These are phyloP conservation scores for Tricholoma furcatifolium DNA, from an alignment of 768 basidiomycete species.

Conservation along the genomic window DNA sequence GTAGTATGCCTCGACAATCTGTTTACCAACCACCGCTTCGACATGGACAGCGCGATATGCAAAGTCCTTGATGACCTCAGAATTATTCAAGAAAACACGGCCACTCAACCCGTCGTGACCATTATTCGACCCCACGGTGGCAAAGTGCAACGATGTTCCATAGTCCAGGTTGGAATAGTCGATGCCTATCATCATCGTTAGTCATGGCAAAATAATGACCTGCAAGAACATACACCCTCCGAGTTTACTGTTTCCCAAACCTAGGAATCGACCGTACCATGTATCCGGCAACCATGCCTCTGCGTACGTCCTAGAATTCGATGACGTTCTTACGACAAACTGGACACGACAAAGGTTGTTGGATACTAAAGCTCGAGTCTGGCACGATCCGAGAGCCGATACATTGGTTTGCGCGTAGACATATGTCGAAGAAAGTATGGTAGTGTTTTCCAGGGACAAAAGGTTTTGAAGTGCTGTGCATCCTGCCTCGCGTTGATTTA, in stretches of 20 bases:
- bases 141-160: conserved; percentile 3
- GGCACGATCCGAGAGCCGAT: neutral
- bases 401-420: neutral
- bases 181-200: neutral
- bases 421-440: neutral
- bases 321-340: conserved; percentile 1
- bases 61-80: conserved; percentile 11
- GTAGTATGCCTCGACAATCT: conserved; percentile 9
- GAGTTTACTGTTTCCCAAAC: neutral
- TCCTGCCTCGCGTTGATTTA: neutral
- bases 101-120: conserved; percentile 1
- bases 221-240: neutral
- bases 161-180: conserved; percentile 1
- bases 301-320: neutral
- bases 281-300: neutral
- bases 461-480: neutral
- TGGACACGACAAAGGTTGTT: neutral
- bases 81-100: neutral
- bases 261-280: conserved; percentile 1
- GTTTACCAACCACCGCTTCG: conserved; percentile 8
- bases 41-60: conserved; percentile 4
- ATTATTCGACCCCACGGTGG: conserved; percentile 5
- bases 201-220: neutral
- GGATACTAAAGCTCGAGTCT: neutral
- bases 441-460: neutral